These are phyloP conservation scores for Pseudogymnoascus sp. DNA, from an alignment of 2,329 filamentous ascomycete species.

Conservation along the genomic window DNA sequence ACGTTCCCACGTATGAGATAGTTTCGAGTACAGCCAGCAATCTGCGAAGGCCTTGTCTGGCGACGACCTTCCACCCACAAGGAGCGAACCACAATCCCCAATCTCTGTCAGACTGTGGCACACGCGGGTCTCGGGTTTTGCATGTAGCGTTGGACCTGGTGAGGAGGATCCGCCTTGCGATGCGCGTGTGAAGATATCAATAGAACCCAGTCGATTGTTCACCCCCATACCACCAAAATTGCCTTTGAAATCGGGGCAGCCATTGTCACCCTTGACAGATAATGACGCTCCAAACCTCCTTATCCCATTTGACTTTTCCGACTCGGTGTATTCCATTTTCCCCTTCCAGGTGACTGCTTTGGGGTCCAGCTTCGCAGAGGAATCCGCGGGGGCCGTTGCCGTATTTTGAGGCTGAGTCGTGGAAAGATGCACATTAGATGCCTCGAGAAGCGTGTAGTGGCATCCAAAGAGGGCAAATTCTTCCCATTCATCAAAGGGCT, in stretches of 20 bases:
- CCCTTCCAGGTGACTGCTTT: neutral
- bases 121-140: constrained; percentile 45
- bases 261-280: constrained; percentile 30
- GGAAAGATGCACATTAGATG: constrained; percentile 37
- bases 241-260: constrained; percentile 24
- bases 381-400: neutral
- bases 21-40: constrained; percentile 63
- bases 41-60: constrained; percentile 61
- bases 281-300: constrained; percentile 55
- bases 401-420: constrained; percentile 9
- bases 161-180: neutral
- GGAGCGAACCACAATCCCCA: constrained; percentile 47
- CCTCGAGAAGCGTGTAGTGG: constrained; percentile 75
- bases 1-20: constrained; percentile 48
- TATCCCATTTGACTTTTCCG: constrained; percentile 35
- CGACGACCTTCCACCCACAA: constrained; percentile 72
- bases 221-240: constrained; percentile 28
- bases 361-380: neutral
- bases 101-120: constrained; percentile 70
- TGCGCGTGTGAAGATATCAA: constrained; percentile 38
- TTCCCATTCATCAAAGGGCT: constrained; percentile 94
- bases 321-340: constrained; percentile 29
- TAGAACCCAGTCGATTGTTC: constrained; percentile 34
- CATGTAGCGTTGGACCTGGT: constrained; percentile 12
- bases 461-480: constrained; percentile 78